A percentile compares a stretch with the other conserved stretches of the same genome.
These are phyloP conservation scores for Nicotiana noctiflora DNA, from an alignment of 257 asterid species.

Conservation along the genomic window DNA sequence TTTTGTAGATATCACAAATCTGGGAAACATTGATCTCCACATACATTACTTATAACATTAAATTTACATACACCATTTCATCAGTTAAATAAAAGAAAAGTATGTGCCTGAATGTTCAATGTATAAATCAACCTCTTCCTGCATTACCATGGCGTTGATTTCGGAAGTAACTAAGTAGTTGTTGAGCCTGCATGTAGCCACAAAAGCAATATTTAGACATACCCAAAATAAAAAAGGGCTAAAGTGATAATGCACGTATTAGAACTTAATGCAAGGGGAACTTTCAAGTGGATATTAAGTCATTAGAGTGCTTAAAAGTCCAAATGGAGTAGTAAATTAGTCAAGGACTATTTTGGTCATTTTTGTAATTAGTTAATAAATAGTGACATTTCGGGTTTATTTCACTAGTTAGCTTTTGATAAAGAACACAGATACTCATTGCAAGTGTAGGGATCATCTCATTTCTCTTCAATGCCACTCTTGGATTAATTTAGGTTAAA, in stretches of 20 bases:
- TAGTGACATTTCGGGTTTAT: no score
- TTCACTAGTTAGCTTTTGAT: no score
- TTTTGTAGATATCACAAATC: not conserved
- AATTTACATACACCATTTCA: slow-evolving; percentile 20
- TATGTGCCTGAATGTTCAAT: slow-evolving; percentile 6
- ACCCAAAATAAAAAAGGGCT: not conserved
- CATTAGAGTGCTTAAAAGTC: not conserved
- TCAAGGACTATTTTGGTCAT: no score
- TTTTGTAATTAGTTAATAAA: no score
- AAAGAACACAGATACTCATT: no score
- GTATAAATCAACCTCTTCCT: slow-evolving; percentile 46
- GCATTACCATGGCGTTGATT: slow-evolving; percentile 72
- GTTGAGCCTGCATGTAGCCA: slow-evolving; percentile 58
- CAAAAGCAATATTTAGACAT: not conserved
- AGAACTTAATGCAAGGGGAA: not conserved
- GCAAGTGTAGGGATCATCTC: no score
- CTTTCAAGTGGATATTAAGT: not conserved
- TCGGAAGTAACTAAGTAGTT: slow-evolving; percentile 64
- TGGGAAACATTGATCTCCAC: not conserved
- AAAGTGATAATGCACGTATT: not conserved
- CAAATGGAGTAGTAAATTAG: not conserved
- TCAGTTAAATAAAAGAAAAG: slow-evolving; percentile 18
- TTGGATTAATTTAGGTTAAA: no score
- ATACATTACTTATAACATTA: slow-evolving; percentile 15
- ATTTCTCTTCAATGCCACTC: no score